Evolutionary conservation across 202 grass and related monocot species (phyloP).

Genomic region (Eragrostis tef): DNA sequence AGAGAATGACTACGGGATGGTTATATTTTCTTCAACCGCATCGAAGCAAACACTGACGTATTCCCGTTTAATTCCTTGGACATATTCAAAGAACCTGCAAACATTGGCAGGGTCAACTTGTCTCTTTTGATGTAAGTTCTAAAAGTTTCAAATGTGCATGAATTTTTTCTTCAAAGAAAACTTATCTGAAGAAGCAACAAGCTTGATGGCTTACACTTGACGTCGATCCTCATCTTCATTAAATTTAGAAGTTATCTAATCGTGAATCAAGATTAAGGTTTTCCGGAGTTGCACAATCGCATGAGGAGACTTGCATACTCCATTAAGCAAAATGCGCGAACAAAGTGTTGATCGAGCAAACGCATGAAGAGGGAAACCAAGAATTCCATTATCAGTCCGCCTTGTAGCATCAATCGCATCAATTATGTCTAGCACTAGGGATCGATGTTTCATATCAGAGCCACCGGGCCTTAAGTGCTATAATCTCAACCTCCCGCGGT

Average conservation of each 20-base stretch:
- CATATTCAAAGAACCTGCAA: constrained; percentile 8
- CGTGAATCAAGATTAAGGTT: neutral
- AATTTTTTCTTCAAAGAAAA: neutral
- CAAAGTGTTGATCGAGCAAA: constrained; percentile 18
- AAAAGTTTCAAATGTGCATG: neutral
- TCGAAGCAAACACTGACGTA: constrained; percentile 14
- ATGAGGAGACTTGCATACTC: neutral
- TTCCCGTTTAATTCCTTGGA: constrained; percentile 27
- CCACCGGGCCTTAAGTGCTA: neutral
- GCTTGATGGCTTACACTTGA: neutral
- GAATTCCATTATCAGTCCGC: neutral
- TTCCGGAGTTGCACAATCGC: neutral
- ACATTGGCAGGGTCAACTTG: neutral
- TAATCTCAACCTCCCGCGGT: constrained; percentile 35
- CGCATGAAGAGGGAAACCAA: neutral
- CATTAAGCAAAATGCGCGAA: constrained; percentile 11
- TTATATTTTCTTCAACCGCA: neutral
- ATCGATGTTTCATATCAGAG: constrained; percentile 27
- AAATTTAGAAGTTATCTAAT: neutral
- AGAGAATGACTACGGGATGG: neutral
- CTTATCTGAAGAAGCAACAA: neutral
- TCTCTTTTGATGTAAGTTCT: constrained; percentile 12
- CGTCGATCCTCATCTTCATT: neutral
- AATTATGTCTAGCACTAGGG: constrained; percentile 18
- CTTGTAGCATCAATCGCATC: constrained; percentile 15